Evolutionary conservation across 345 rosid species (phyloP), one percentile per base, ranked within the genome.

Genomic region (Populus simonii): DNA sequence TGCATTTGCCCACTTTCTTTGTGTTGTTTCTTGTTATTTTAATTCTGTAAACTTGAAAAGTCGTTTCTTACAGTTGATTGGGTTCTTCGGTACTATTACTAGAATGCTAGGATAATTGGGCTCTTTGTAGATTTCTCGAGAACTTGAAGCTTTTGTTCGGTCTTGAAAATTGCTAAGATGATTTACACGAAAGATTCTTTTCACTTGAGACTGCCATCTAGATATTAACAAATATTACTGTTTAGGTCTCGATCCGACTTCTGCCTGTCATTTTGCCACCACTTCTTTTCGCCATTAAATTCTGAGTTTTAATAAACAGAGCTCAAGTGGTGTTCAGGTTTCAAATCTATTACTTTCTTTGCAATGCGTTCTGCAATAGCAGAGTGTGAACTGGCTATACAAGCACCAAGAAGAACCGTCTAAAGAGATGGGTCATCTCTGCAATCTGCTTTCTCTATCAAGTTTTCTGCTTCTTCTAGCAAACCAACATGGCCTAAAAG

Each of bases 401-500:
- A 96, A 49, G 96, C 94, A 49, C 99, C 96, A 74, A 93, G 97
- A 73, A 95, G 90, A 78, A 86, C 92, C 65, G 83, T 91, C 97
- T 98, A 93, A 53, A 92, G 88, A 79, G 97, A 88, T 49, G 88
- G 86, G 82, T 89, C 87, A 51, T 85, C 83, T 79, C 90, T 85
- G 75, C 84, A 88, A 38, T 82, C 90, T n/a, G 93, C 86, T 72
- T 83, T 87, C 80, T 88, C 89, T 79, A 96, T 85, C 82, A 93
- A 76, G 72, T 43, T 83, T 78, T 90, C 94, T 41, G 97, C 98
- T 85, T 90, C 99, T 79, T 89, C 94, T 39, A 96, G 80, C 77
- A 91, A 88, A 33, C 93, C 97, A 75, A 93, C 93, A 36, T 93
- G 96, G 59, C 98, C 93, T 45, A 93, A 86, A 80, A 96, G 96